Evolutionary conservation across 108 stramenopile genomes (phyloP).

Genomic region (Nannochloropsis gaditana): DNA sequence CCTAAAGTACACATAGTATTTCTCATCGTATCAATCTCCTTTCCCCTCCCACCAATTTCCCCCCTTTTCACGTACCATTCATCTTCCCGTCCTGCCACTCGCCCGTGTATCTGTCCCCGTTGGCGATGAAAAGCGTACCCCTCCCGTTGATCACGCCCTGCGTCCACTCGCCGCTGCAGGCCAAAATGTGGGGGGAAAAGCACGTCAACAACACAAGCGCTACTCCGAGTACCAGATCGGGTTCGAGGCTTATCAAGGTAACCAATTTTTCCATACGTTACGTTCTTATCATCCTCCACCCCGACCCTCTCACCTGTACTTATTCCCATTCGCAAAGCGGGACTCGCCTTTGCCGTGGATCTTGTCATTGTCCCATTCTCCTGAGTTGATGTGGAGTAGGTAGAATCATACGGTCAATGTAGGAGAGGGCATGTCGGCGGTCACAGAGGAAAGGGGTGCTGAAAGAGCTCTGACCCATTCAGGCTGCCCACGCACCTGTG

Average conservation of each 20-base stretch:
- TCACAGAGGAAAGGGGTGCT: too few relatives aligned
- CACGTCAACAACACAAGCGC: too few relatives aligned
- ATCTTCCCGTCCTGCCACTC: not conserved
- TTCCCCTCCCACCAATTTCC: not conserved
- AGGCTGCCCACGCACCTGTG: not conserved
- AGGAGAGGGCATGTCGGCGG: not conserved
- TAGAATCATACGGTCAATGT: too few relatives aligned
- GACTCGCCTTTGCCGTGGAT: slow-evolving; percentile 6
- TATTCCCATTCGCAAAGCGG: slow-evolving; percentile 18
- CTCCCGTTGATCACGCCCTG: slow-evolving; percentile 11
- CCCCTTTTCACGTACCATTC: not conserved
- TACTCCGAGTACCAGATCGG: too few relatives aligned
- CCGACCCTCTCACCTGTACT: not conserved
- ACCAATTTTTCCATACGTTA: too few relatives aligned
- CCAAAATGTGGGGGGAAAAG: not conserved
- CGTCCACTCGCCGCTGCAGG: slow-evolving; percentile 18
- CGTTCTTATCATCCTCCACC: too few relatives aligned
- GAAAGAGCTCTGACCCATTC: too few relatives aligned
- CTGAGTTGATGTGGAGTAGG: not conserved
- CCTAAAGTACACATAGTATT: too few relatives aligned
- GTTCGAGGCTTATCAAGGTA: too few relatives aligned
- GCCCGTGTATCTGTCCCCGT: slow-evolving; percentile 16
- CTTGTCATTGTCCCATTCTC: slow-evolving; percentile 22
- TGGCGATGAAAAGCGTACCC: slow-evolving; percentile 14
- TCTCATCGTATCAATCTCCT: not conserved